These are phyloP conservation scores for Coemansia sp. DNA, from an alignment of 192 early-diverging fungal species.

Conservation along the genomic window DNA sequence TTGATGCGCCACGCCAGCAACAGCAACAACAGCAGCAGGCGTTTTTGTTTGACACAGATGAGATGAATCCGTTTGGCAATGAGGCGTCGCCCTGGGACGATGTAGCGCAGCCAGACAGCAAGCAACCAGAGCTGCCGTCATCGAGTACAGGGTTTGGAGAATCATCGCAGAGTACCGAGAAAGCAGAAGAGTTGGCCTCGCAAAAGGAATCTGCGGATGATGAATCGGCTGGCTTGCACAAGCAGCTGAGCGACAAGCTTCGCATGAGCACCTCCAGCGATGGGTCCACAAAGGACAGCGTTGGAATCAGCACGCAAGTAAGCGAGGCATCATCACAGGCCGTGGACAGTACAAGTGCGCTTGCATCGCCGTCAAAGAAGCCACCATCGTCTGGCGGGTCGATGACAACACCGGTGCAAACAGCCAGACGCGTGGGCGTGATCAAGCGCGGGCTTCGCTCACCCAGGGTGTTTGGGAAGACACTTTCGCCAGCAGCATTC, in stretches of 20 bases:
- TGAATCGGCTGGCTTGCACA: not conserved
- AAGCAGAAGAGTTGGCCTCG: not conserved
- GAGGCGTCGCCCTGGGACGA: constrained; percentile 33
- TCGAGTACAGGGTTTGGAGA: not conserved
- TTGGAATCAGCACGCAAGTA: not conserved
- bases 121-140: not conserved
- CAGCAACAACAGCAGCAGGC: constrained; percentile 21
- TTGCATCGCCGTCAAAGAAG: constrained; percentile 2
- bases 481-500: constrained; percentile 39
- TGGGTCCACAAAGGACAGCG: not conserved
- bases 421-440: constrained; percentile 44
- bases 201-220: not conserved
- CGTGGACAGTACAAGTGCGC: not conserved
- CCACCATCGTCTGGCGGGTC: constrained; percentile 3
- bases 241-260: not conserved
- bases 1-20: constrained; percentile 27
- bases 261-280: not conserved
- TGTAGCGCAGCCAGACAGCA: constrained; percentile 1
- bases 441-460: constrained; percentile 50
- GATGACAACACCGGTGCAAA: constrained; percentile 19
- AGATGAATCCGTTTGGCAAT: constrained; percentile 54
- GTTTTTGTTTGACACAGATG: constrained; percentile 40
- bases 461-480: constrained; percentile 44
- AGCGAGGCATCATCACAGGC: no score
- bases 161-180: not conserved